Percentiles rank a stretch among this genome's conserved stretches.
These are phyloP conservation scores for Thinopyrum elongatum DNA, from an alignment of 176 grass and related monocot genomes.

Conservation along the genomic window DNA sequence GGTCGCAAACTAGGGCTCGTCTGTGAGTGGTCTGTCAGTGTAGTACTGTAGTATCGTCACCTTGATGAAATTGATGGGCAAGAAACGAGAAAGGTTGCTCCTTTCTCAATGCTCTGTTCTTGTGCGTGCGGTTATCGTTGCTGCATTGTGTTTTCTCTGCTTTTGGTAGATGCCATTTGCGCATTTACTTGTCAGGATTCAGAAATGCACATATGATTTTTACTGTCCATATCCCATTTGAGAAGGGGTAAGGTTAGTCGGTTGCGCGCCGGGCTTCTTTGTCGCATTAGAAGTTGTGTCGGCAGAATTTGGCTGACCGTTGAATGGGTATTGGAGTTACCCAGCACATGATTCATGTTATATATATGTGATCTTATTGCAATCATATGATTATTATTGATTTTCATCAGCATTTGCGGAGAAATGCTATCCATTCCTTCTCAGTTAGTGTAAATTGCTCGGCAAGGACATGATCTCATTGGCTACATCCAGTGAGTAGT, in stretches of 20 bases:
- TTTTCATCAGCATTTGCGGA: neutral
- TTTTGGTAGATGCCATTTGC: neutral
- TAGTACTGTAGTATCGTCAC: neutral
- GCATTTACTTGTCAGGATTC: neutral
- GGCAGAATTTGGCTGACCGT: neutral
- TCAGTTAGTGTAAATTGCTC: neutral
- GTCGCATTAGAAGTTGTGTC: neutral
- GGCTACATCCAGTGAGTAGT: neutral
- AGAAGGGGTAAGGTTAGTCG: neutral
- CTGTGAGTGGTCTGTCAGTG: neutral
- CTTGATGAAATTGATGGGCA: neutral
- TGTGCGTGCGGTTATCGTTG: neutral
- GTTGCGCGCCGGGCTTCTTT: neutral
- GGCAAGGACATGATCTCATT: neutral
- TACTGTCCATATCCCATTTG: neutral
- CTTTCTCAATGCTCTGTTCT: neutral
- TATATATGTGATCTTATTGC: neutral
- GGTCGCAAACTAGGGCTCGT: neutral
- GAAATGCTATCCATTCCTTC: neutral
- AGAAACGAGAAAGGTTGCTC: neutral
- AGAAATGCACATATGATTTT: neutral
- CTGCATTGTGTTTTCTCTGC: neutral
- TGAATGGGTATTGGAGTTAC: neutral
- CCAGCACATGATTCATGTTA: neutral
- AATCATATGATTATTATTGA: neutral